Evolutionary conservation across 1,284 basidiomycete genomes (phyloP).

Genomic region (Fomitopsis betulina): DNA sequence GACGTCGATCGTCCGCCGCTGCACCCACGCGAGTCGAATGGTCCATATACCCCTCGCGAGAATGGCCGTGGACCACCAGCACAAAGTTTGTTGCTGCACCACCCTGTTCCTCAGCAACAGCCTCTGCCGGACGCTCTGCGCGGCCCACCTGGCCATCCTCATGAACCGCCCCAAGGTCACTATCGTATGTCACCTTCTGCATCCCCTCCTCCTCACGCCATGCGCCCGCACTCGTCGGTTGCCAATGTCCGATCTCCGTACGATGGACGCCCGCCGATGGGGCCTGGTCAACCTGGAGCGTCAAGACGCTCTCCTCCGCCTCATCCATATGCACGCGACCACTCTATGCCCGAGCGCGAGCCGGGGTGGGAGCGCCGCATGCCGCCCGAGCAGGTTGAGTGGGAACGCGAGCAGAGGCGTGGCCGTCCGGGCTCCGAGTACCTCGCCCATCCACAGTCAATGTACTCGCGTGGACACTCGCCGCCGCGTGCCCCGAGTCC

Average conservation of each 20-base stretch:
- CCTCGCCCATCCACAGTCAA: slow-evolving; percentile 24
- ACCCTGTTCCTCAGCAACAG: slow-evolving; percentile 56
- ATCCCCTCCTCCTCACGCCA: slow-evolving; percentile 45
- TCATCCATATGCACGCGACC: slow-evolving; percentile 44
- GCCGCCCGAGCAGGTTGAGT: slow-evolving; percentile 21
- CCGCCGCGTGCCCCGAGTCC: slow-evolving; percentile 28
- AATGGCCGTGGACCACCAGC: slow-evolving; percentile 44
- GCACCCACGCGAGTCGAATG: slow-evolving; percentile 47
- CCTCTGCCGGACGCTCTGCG: slow-evolving; percentile 43
- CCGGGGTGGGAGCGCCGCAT: slow-evolving; percentile 48
- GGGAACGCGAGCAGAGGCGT: slow-evolving; percentile 33
- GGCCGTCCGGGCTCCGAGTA: slow-evolving; percentile 47
- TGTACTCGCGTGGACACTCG: slow-evolving; percentile 19
- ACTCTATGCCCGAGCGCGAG: slow-evolving; percentile 38
- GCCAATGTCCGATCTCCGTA: slow-evolving; percentile 34
- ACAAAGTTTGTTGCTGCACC: slow-evolving; percentile 56
- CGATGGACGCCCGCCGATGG: slow-evolving; percentile 43
- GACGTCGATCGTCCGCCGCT: slow-evolving; percentile 69
- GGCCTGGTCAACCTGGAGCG: slow-evolving; percentile 40
- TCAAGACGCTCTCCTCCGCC: slow-evolving; percentile 45
- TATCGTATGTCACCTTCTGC: slow-evolving; percentile 48
- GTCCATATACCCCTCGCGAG: slow-evolving; percentile 38
- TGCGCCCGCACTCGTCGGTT: slow-evolving; percentile 39
- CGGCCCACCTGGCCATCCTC: slow-evolving; percentile 36
- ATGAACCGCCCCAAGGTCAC: slow-evolving; percentile 49